Base-by-base conservation (phyloP, 331 rosid species). In the Prunus yedoensis region DNA sequence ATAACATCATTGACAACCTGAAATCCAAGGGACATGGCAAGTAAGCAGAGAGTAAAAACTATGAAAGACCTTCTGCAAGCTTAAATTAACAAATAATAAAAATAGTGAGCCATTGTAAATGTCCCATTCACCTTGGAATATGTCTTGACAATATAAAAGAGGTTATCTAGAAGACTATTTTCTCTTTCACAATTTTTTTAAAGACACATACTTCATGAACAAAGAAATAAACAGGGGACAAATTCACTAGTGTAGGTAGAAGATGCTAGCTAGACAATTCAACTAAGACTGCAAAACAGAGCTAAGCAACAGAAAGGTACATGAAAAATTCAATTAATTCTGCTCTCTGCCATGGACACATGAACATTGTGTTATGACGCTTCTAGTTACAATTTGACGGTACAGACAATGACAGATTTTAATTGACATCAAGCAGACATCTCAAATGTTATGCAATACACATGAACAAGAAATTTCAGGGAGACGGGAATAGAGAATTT, bases 1-100 rank as follows among this genome's bases (percentile, higher is more conserved):
- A 84, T 79, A 65, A 84, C 89, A 85, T 81, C 83, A 76, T 82
- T 84, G 83, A 88, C 92, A 85, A 85, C 92, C 97, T 92, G 70
- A 41, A 72, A 82, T 47, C 65, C 79, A 82, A 66, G 76, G 78
- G 78, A 78, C 75, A 73, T 12, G 12, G 18, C 11, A 53, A 69
- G 71, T 78, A 58, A 78, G 80, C 54, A 46, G 17, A 46, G 32
- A 27, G 46, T 52, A 27, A 10, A 73, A 30, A 35, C 43, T 35
- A 35, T 35, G 43, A 35, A 35, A 35, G 43, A 35, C 43, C 43
- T 5, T 47, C 51, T 12, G 52, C 15, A 10, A 47, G 13, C 14
- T 47, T 14, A 47, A 10, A 47, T 35, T 35, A 47, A 47, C 15
- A 47, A 52, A 52, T 52, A 52, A 7, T 52, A 52, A 15, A 45